Base-by-base conservation (phyloP, 2,329 filamentous ascomycete species). In the Myriosclerotinia duriaeana region DNA sequence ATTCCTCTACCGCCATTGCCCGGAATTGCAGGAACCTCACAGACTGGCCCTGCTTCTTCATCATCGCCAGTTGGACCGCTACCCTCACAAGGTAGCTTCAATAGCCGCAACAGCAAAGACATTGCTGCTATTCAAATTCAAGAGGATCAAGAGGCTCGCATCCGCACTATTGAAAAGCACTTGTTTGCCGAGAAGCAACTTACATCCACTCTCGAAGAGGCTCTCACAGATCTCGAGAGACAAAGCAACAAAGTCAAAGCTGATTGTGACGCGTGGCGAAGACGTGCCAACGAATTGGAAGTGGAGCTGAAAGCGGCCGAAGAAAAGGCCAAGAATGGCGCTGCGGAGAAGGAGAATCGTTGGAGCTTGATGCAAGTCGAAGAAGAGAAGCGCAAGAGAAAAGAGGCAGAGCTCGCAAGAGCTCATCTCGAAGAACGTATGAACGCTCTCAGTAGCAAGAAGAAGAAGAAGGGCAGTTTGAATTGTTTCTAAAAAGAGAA, bases 1-100 rank as follows among this genome's bases (percentile, higher is more conserved):
- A 97, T 98, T 73, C 95, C 95, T n/a, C 86, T 99, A 44, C 95
- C 95, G 2, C 95, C 95, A 50, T 84, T 99, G 22, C 95, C 95
- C 4, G 84, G 80, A 68, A 83, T 82, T 50, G 78, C 80, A 53
- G 78, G 81, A 15, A 76, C 79, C 38, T 76, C 69, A 53, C 81
- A 84, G 64, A 83, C 81, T 71, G 79, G 74, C 65, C 78, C 77
- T 48, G 78, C 76, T 66, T 75, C 72, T 52, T 76, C 71, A 66
- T 74, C 69, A 66, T 75, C 72, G 71, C 77, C 71, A 78, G 72
- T 80, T 48, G 82, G 82, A 70, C 83, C 78, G 70, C 86, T 79
- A 69, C 86, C 73, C 79, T 83, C 77, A 78, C 86, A 74, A 78
- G 86, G 72, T 79, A 58, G 53, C 30, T 53, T 65, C 11, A 65